phyloP scores from a whole-genome alignment of 176 grass and related monocot genomes.

The barley (Hordeum vulgare) region DNA sequence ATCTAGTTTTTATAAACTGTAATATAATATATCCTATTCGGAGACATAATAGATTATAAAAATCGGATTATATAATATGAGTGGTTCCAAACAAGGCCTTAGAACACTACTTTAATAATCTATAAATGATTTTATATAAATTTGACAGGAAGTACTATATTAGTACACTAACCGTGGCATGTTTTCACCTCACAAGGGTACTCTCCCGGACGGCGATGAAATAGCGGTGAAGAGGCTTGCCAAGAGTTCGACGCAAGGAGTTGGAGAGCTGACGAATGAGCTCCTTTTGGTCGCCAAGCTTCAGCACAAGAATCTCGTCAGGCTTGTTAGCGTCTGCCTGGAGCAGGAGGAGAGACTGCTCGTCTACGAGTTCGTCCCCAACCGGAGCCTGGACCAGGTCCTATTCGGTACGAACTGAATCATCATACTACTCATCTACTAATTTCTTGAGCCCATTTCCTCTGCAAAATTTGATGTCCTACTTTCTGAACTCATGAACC shows the following conservation, averaged over 20 bases:
- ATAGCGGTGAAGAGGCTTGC: constrained; percentile 32
- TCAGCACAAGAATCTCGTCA: constrained; percentile 33
- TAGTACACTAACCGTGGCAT: neutral
- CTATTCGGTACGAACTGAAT: neutral
- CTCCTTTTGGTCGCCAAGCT: constrained; percentile 26
- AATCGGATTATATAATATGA: too few species aligned
- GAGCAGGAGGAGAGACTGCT: constrained; percentile 24
- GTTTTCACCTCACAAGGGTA: neutral
- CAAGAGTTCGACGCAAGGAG: constrained; percentile 7
- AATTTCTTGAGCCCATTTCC: neutral
- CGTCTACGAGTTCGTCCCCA: constrained; percentile 30
- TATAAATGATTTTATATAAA: too few species aligned
- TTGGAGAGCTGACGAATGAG: constrained; percentile 24
- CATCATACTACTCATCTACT: too few species aligned
- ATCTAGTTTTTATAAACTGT: too few species aligned
- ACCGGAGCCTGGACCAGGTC: constrained; percentile 19
- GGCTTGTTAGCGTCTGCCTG: constrained; percentile 25
- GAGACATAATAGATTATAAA: too few species aligned
- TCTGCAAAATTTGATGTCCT: neutral
- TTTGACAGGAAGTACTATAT: too few species aligned
- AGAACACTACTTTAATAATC: too few species aligned
- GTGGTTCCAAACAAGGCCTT: too few species aligned
- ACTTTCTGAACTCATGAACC: neutral
- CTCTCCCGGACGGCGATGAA: constrained; percentile 14
- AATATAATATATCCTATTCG: too few species aligned